Evolutionary conservation across 768 basidiomycete genomes (phyloP).

Genomic region (Sporobolomyces phaffii): DNA sequence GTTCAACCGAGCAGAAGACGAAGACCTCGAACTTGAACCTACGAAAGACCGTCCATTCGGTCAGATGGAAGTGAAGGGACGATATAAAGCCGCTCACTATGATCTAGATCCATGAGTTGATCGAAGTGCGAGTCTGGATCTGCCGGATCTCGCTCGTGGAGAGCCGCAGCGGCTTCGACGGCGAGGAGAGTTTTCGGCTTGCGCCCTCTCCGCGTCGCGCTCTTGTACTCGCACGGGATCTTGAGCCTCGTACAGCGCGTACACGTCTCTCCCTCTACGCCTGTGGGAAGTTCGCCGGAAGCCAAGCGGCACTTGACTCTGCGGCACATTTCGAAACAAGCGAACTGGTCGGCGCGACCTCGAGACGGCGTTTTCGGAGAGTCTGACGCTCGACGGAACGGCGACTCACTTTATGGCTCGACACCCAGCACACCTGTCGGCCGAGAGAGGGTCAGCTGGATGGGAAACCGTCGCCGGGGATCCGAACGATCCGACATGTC

Average conservation of each 20-base stretch:
- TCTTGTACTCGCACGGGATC: conserved; percentile 21
- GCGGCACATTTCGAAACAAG: neutral
- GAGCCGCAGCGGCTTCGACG: neutral
- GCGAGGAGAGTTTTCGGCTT: conserved; percentile 21
- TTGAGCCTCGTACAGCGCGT: conserved; percentile 14
- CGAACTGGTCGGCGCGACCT: too few species aligned
- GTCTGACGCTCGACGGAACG: neutral
- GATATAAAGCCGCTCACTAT: too few species aligned
- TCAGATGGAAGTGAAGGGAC: too few species aligned
- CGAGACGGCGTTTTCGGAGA: too few species aligned
- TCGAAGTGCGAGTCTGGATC: neutral
- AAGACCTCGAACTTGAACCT: neutral
- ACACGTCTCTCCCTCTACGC: neutral
- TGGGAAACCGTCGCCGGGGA: neutral
- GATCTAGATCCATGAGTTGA: neutral
- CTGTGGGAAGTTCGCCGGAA: conserved; percentile 14
- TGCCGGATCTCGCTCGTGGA: too few species aligned
- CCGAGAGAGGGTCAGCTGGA: neutral
- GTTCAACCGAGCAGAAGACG: neutral
- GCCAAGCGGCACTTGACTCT: conserved; percentile 20
- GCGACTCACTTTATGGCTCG: conserved; percentile 9
- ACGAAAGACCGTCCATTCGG: neutral
- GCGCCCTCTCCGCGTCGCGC: conserved; percentile 2
- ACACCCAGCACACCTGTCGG: conserved; percentile 3
- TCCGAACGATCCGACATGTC: neutral